Evolutionary conservation across 2,329 filamentous ascomycete genomes (phyloP).

Genomic region (Colletotrichum sp.): DNA sequence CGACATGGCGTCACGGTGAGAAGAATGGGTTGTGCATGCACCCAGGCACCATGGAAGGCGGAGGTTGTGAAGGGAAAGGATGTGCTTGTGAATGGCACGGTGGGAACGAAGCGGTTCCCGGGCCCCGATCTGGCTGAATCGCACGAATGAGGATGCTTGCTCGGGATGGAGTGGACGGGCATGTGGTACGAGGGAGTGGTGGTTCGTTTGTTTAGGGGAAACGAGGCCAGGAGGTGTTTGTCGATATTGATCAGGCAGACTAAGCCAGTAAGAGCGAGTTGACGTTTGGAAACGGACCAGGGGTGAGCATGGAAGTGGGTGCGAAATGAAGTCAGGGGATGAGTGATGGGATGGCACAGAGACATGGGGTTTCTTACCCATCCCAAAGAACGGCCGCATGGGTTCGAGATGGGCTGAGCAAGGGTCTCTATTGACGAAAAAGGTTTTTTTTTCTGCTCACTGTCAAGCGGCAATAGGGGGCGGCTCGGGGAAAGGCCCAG

Average conservation of each 20-base stretch:
- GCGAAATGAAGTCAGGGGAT: slow-evolving; percentile 15
- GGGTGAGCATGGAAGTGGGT: neutral
- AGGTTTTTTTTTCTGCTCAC: neutral
- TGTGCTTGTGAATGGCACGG: neutral
- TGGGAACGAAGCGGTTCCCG: neutral
- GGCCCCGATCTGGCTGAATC: neutral
- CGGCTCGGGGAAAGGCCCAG: neutral
- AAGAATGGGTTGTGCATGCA: neutral
- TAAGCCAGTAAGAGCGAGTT: neutral
- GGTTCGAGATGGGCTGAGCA: neutral
- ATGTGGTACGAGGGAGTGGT: neutral
- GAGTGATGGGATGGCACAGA: neutral
- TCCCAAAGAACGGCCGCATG: neutral
- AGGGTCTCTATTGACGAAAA: neutral
- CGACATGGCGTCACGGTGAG: neutral
- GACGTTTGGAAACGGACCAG: slow-evolving; percentile 9
- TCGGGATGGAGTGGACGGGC: neutral
- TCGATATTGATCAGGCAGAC: neutral
- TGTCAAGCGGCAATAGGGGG: neutral
- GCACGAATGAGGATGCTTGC: slow-evolving; percentile 1
- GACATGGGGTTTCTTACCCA: neutral
- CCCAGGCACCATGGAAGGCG: neutral
- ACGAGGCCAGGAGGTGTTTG: slow-evolving; percentile 8
- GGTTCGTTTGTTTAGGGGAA: slow-evolving; percentile 10
- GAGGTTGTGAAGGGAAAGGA: neutral